Conservation (phyloP, 2,329 filamentous ascomycete species). For the Clarireedia paspali region DNA sequence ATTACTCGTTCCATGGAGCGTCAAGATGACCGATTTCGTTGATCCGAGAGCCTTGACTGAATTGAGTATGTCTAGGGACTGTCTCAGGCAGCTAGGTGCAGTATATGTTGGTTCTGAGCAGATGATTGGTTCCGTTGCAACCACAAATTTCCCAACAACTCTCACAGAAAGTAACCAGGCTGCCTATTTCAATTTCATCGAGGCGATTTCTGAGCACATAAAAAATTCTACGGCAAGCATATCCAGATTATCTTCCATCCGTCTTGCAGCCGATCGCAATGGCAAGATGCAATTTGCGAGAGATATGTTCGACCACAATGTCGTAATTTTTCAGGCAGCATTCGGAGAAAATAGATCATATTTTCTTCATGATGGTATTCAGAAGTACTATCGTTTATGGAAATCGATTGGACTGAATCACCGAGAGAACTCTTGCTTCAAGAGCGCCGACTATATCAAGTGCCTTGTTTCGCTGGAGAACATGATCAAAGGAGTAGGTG, state of each 20-base stretch:
- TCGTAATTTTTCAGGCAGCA: slow-evolving; percentile 22
- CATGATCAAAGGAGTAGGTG: neutral
- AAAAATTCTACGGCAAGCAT: neutral
- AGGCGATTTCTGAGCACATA: slow-evolving; percentile 1
- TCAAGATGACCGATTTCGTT: slow-evolving; percentile 16
- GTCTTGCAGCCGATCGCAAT: slow-evolving; percentile 15
- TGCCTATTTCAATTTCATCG: slow-evolving; percentile 4
- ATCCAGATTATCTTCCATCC: neutral
- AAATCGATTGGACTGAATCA: slow-evolving; percentile 16
- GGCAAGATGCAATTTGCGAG: slow-evolving; percentile 10
- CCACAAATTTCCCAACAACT: neutral
- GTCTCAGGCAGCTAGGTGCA: neutral
- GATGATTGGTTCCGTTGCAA: neutral
- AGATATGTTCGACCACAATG: slow-evolving; percentile 22
- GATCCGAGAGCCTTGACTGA: neutral
- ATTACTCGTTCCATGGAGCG: slow-evolving; percentile 21
- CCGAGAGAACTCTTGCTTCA: slow-evolving; percentile 4
- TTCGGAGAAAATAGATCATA: slow-evolving; percentile 16
- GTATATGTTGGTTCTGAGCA: neutral
- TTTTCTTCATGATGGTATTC: slow-evolving; percentile 21
- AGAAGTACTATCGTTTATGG: slow-evolving; percentile 14
- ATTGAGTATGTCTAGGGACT: neutral
- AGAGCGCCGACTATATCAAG: slow-evolving; percentile 15
- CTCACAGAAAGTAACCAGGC: neutral
- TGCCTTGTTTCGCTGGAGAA: slow-evolving; percentile 12